Evolutionary conservation across 139 green algal species (phyloP).

Genomic region (Asterochloris erici): DNA sequence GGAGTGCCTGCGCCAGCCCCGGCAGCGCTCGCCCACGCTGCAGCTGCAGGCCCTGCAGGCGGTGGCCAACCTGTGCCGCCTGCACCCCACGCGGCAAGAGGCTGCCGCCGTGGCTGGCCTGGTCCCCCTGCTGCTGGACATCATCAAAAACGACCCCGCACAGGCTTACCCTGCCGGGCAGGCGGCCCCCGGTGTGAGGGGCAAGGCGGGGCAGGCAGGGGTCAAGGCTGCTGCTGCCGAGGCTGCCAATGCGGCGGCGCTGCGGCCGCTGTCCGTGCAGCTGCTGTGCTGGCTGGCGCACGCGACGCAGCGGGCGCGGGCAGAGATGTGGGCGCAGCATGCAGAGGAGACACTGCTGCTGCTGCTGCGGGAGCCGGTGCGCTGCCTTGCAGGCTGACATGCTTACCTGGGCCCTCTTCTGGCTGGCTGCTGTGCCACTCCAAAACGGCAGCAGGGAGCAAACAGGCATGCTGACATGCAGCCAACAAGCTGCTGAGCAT

Average conservation of each 20-base stretch:
- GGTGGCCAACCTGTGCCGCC: constrained; percentile 79
- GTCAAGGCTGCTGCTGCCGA: background rate
- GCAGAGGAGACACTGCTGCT: constrained; percentile 68
- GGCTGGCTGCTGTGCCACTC: too few species aligned
- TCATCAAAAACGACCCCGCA: constrained; percentile 18
- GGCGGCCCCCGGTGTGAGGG: background rate
- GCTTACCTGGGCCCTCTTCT: background rate
- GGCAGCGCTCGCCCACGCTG: constrained; percentile 17
- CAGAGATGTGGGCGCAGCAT: constrained; percentile 52
- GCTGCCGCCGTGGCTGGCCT: constrained; percentile 50
- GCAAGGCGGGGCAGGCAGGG: background rate
- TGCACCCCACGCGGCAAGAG: constrained; percentile 65
- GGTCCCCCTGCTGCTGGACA: constrained; percentile 50
- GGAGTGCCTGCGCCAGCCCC: constrained; percentile 42
- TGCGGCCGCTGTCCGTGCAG: constrained; percentile 49
- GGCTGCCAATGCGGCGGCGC: background rate
- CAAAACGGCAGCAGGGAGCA: too few species aligned
- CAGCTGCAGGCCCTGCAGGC: constrained; percentile 64
- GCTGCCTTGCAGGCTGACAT: background rate
- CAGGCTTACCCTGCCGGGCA: background rate
- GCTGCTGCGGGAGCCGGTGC: constrained; percentile 55
- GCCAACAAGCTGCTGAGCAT: too few species aligned
- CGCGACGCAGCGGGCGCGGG: constrained; percentile 43
- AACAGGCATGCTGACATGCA: too few species aligned
- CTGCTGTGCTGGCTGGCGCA: constrained; percentile 67